Conservation (phyloP, 2,329 filamentous ascomycete genomes). For the Drechslera avenae region DNA sequence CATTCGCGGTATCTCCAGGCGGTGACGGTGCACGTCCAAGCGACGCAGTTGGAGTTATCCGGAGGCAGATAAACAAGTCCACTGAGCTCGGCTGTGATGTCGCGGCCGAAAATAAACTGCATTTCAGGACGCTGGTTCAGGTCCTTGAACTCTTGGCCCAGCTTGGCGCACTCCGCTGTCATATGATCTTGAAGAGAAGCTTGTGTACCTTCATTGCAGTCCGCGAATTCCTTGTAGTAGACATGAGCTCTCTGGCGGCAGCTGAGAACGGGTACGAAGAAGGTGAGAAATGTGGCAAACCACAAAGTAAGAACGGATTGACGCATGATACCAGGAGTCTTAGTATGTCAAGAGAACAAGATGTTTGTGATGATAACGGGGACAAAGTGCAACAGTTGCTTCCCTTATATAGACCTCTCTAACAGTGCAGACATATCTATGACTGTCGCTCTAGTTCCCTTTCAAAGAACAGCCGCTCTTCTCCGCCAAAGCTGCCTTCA, state of each 20-base stretch:
- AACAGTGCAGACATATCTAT: too few species aligned
- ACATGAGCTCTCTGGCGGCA: background rate
- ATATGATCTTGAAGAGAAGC: background rate
- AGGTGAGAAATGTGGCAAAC: background rate
- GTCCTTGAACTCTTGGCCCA: background rate
- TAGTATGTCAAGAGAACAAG: background rate
- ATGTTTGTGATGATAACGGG: background rate
- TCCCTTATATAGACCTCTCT: too few species aligned
- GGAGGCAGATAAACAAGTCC: background rate
- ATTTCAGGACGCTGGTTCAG: background rate
- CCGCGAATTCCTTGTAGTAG: background rate
- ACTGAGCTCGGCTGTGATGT: background rate
- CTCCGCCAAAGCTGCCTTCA: too few species aligned
- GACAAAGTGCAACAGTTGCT: background rate
- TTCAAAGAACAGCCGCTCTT: too few species aligned
- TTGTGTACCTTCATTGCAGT: background rate
- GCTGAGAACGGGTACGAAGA: background rate
- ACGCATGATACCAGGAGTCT: background rate
- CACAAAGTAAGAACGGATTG: background rate
- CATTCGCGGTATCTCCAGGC: background rate
- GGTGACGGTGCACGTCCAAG: background rate
- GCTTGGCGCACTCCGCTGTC: background rate
- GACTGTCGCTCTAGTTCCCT: too few species aligned
- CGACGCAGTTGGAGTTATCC: background rate
- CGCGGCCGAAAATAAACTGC: background rate